Evolutionary conservation across 352 stramenopile species (phyloP).

Genomic region (Pythium phragmitis): DNA sequence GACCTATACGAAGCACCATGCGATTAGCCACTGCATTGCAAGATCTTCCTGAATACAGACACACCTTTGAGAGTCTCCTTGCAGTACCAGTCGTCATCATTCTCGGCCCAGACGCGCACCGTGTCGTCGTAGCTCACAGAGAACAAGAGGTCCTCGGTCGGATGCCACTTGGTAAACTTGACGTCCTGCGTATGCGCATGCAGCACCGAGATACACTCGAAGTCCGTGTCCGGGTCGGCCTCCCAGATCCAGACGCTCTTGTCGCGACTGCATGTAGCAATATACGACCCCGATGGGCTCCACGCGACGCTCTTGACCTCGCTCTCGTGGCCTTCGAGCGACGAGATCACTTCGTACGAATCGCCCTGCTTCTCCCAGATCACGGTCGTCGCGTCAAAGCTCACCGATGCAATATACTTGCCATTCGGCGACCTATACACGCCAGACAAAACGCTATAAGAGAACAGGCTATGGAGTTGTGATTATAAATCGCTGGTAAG

Average conservation of each 20-base stretch:
- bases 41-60: not conserved
- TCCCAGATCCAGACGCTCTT: conserved; percentile 99
- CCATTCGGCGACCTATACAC: conserved; percentile 62
- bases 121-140: conserved; percentile 96
- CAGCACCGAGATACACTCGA: conserved; percentile 97
- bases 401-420: conserved; percentile 91
- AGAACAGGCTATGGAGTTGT: not conserved
- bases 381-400: conserved; percentile 95
- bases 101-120: conserved; percentile 94
- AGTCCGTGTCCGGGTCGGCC: conserved; percentile 92
- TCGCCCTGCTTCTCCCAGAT: conserved; percentile 92
- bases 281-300: conserved; percentile 90
- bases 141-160: conserved; percentile 80
- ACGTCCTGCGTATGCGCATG: conserved; percentile 96
- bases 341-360: conserved; percentile 93
- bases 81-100: conserved; percentile 97
- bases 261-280: conserved; percentile 98
- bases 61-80: conserved; percentile 86
- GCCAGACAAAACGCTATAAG: not conserved
- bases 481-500: not conserved
- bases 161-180: conserved; percentile 95
- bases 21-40: not conserved
- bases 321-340: conserved; percentile 97
- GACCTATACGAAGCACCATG: conserved; percentile 30
- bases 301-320: conserved; percentile 97